Conservation (phyloP, 2,329 filamentous ascomycete genomes). For the Atkinsonella texensis region DNA sequence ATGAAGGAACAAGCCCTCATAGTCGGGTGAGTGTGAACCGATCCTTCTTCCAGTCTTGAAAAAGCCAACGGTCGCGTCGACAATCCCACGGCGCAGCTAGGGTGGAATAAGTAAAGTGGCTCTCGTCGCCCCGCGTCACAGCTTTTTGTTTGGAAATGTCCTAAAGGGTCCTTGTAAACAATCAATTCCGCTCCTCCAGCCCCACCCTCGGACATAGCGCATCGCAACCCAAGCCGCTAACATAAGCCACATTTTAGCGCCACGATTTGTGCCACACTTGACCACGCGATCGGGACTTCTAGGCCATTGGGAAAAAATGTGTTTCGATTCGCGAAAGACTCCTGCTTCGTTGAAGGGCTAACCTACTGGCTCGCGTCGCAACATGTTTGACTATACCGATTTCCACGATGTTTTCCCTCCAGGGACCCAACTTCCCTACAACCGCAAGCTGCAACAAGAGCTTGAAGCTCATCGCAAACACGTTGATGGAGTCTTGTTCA, state of each 20-base stretch:
- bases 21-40: background rate
- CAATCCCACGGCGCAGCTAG: background rate
- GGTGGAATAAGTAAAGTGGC: constrained; percentile 4
- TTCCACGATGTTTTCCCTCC: constrained; percentile 58
- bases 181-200: constrained; percentile 7
- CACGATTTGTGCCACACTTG: constrained; percentile 10
- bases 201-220: no score
- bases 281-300: constrained; percentile 7
- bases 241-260: constrained; percentile 2
- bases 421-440: constrained; percentile 48
- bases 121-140: constrained; percentile 11
- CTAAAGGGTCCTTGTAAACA: constrained; percentile 30
- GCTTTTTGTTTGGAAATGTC: constrained; percentile 26
- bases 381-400: constrained; percentile 53
- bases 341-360: no score
- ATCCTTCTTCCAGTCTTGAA: background rate
- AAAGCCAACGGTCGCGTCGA: constrained; percentile 1
- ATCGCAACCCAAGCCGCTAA: background rate
- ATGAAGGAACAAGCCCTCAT: background rate
- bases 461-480: constrained; percentile 56
- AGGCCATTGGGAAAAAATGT: background rate
- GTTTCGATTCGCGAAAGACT: background rate
- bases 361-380: background rate
- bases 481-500: constrained; percentile 61
- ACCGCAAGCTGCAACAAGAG: constrained; percentile 45